Percentiles rank a stretch among this genome's conserved stretches.
Conservation (phyloP, 441 rosid species). For the Gossypium trilobum region DNA sequence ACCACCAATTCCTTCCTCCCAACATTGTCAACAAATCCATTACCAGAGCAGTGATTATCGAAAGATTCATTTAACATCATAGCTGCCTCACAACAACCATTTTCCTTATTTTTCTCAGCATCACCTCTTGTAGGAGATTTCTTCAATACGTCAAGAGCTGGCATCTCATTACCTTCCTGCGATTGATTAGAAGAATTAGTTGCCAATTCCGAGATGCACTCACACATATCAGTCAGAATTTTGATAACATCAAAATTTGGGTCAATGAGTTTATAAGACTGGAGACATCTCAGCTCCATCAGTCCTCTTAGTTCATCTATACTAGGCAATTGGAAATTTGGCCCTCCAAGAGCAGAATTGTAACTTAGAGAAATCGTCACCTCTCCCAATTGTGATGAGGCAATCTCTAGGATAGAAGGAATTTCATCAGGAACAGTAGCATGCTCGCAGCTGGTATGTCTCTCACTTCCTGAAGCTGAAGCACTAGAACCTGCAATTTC, state of each 20-base stretch:
- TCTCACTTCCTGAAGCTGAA: constrained; percentile 26
- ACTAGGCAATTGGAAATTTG: constrained; percentile 37
- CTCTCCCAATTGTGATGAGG: constrained; percentile 67
- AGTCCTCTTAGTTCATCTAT: constrained; percentile 56
- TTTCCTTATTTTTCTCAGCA: constrained; percentile 17
- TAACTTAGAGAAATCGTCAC: constrained; percentile 72
- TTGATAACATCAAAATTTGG: constrained; percentile 56
- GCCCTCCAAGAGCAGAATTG: constrained; percentile 27
- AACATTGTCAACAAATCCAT: constrained; percentile 22
- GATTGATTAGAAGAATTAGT: constrained; percentile 44
- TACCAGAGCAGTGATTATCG: constrained; percentile 12
- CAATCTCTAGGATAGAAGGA: constrained; percentile 49
- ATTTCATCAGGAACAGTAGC: constrained; percentile 19
- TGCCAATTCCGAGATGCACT: constrained; percentile 61
- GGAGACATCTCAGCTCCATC: constrained; percentile 67
- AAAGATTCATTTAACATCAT: constrained; percentile 16
- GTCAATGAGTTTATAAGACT: constrained; percentile 60
- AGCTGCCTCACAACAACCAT: constrained; percentile 5
- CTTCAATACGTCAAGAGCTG: constrained; percentile 33
- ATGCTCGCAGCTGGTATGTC: constrained; percentile 21
- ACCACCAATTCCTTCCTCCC: constrained; percentile 29
- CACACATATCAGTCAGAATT: constrained; percentile 69
- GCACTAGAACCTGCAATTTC: constrained; percentile 20
- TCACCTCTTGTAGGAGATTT: constrained; percentile 34
- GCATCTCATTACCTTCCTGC: constrained; percentile 42